Evolutionary conservation across 768 basidiomycete genomes (phyloP).

Genomic region (Phlebiopsis flavidoalba): DNA sequence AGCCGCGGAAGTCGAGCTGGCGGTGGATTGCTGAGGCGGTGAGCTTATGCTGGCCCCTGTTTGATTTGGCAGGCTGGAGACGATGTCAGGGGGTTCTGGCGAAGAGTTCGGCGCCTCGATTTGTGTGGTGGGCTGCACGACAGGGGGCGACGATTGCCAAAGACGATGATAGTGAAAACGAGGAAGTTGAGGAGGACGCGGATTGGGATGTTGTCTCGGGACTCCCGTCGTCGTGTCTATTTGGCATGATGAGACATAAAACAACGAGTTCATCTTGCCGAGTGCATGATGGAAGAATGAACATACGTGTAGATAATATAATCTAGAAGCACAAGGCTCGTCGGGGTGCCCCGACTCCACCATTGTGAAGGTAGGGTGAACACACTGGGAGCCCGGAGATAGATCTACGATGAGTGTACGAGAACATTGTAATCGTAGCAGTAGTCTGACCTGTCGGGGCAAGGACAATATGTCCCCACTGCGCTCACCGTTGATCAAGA

Average conservation of each 20-base stretch:
- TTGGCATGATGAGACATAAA: too few species aligned
- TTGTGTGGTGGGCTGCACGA: neutral
- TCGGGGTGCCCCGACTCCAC: neutral
- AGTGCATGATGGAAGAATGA: neutral
- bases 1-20: too few species aligned
- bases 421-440: slow-evolving; percentile 31
- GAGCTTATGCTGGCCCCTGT: too few species aligned
- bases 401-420: slow-evolving; percentile 30
- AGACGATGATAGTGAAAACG: neutral
- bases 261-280: too few species aligned
- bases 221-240: neutral
- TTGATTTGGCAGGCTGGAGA: too few species aligned
- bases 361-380: slow-evolving; percentile 11
- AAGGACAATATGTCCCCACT: slow-evolving; percentile 24
- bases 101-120: too few species aligned
- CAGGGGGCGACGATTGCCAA: too few species aligned
- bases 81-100: too few species aligned
- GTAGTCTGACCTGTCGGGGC: slow-evolving; percentile 16
- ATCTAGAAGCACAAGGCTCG: slow-evolving; percentile 9
- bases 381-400: slow-evolving; percentile 12
- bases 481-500: slow-evolving; percentile 31
- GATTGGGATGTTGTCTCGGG: neutral
- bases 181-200: neutral
- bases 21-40: too few species aligned
- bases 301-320: slow-evolving; percentile 12